Conservation (phyloP, 2,329 filamentous ascomycete species). For the Cordyceps militaris region DNA sequence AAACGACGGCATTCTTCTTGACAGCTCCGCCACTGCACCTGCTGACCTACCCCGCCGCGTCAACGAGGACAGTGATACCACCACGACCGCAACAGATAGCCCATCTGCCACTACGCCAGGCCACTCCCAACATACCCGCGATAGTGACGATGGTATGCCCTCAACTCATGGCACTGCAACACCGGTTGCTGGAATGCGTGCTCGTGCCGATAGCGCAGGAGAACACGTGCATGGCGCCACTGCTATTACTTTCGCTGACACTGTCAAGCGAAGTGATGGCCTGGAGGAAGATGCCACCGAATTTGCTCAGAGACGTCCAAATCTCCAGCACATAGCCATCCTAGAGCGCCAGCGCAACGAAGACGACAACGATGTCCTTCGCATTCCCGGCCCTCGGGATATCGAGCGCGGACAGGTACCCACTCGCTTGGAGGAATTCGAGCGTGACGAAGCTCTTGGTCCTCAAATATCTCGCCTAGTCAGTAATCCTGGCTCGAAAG, state of each 20-base stretch:
- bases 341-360: conserved; percentile 75
- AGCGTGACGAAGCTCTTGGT: conserved; percentile 23
- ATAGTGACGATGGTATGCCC: conserved; percentile 3
- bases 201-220: not conserved
- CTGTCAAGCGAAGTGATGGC: conserved; percentile 54
- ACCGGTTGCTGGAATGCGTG: not conserved
- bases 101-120: not conserved
- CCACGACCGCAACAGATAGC: not conserved
- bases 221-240: conserved; percentile 18
- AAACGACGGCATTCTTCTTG: conserved; percentile 52
- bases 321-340: conserved; percentile 82
- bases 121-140: not conserved
- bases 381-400: conserved; percentile 87
- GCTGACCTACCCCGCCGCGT: conserved; percentile 21
- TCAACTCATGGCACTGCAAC: conserved; percentile 6
- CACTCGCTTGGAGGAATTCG: conserved; percentile 37
- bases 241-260: conserved; percentile 61
- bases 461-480: not conserved
- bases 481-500: not conserved
- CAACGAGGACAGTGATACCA: conserved; percentile 26
- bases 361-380: conserved; percentile 61
- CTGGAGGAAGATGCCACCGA: conserved; percentile 41
- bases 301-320: conserved; percentile 43
- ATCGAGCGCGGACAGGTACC: conserved; percentile 77
- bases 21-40: conserved; percentile 25